Conservation (phyloP, 306 rosid species). For the Citrullus amarus region DNA sequence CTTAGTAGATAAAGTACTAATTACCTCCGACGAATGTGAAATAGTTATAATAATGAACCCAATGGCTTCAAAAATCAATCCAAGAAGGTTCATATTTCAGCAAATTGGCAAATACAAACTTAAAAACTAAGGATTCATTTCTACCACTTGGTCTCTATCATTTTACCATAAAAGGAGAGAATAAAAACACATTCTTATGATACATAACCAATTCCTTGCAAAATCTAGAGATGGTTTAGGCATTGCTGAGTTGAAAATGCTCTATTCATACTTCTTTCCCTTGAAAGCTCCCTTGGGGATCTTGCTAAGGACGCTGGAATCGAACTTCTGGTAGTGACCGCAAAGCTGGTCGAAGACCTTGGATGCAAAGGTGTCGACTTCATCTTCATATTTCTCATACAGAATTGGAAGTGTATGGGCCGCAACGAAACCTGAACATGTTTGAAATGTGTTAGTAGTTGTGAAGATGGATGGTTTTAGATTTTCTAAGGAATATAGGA, state of each 20-base stretch:
- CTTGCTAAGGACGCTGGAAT: constrained; percentile 61
- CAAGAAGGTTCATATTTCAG: background rate
- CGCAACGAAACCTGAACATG: constrained; percentile 52
- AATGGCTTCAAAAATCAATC: background rate
- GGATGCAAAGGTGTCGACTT: constrained; percentile 51
- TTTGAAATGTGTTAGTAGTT: background rate
- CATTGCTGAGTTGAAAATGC: background rate
- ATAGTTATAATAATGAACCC: background rate
- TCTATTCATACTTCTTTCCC: constrained; percentile 51
- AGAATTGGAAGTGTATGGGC: constrained; percentile 78
- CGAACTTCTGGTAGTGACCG: constrained; percentile 38
- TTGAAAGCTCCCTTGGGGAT: constrained; percentile 50
- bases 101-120: background rate
- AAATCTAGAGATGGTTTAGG: background rate
- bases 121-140: background rate
- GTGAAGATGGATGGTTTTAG: background rate
- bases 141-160: background rate
- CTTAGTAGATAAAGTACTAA: too few relatives aligned
- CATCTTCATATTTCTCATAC: constrained; percentile 66
- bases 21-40: background rate
- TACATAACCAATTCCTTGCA: background rate
- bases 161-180: background rate
- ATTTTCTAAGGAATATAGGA: background rate
- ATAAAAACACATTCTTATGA: background rate
- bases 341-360: constrained; percentile 38